phyloP scores from a whole-genome alignment of 441 rosid genomes.

The Kokia cookei region DNA sequence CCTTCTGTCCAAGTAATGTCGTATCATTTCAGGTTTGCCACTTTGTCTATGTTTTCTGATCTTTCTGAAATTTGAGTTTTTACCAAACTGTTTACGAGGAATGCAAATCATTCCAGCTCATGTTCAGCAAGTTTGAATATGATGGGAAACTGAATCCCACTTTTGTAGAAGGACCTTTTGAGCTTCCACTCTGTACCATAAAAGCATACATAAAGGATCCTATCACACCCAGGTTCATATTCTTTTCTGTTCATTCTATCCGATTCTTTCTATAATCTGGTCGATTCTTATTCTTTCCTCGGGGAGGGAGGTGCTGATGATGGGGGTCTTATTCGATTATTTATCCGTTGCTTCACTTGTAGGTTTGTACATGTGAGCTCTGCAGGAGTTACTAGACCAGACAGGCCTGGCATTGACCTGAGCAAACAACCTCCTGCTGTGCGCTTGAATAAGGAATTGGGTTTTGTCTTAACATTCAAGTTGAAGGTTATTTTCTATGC shows the following conservation, averaged over 20 bases:
- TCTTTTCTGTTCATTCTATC: background rate
- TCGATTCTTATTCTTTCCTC: background rate
- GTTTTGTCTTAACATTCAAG: conserved; percentile 75
- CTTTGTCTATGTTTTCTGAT: background rate
- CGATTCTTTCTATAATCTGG: background rate
- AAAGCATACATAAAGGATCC: conserved; percentile 65
- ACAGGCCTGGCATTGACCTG: conserved; percentile 86
- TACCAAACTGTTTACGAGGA: conserved; percentile 9
- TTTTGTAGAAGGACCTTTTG: conserved; percentile 76
- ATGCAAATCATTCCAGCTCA: conserved; percentile 50
- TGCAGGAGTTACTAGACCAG: conserved; percentile 93
- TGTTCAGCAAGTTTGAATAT: conserved; percentile 94
- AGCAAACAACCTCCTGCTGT: conserved; percentile 94
- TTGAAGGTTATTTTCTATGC: conserved; percentile 50
- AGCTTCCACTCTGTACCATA: conserved; percentile 72
- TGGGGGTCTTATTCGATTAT: background rate
- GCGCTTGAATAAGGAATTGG: conserved; percentile 88
- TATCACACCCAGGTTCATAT: conserved; percentile 60
- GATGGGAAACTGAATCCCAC: conserved; percentile 81
- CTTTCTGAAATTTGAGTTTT: background rate
- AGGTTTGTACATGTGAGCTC: conserved; percentile 92
- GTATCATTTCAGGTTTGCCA: conserved; percentile 67
- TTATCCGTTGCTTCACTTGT: conserved; percentile 9
- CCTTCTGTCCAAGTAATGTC: conserved; percentile 60
- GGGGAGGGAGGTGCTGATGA: background rate